Evolutionary conservation across 2,329 filamentous ascomycete species (phyloP), one percentile per base, ranked within the genome.

Genomic region (Trichoderma sp.): DNA sequence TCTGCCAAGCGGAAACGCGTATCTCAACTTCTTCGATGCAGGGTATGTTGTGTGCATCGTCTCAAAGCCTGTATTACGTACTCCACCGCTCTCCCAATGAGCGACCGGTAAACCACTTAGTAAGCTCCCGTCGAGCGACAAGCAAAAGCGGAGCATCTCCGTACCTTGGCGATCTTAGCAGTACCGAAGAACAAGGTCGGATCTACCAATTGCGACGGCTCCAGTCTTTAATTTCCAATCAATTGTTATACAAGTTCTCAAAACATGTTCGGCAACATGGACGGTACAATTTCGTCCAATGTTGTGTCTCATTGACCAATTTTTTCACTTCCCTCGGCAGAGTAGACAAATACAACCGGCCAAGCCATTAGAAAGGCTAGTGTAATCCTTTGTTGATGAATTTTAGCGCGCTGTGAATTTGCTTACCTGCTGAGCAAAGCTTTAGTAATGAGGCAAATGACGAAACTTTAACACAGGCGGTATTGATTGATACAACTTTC

Each of bases 381-480:
- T 24, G 65, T 69, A 61, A 69, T 69, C 24, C 4, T 51, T 60
- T 51, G 56, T 39, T 60, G 36, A 61, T 61, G 34, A 26, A n/a
- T 36, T 39, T 69, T 61, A 69, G 66, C 66, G 66, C 24, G 21
- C 26, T 34, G 5, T 12, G 65, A 53, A 53, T 21, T 47, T 61
- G 66, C 18, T 53, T 39, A 53, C 18, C 36, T 58, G 66, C 56
- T 61, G 56, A 69, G 66, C 66, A 61, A 69, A 69, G 21, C 56
- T 28, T 69, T 69, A 69, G 56, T 69, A 69, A 69, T 47, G 36
- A 26, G 30, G n/a, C 32, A 30, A 32, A 36, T 28, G 56, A 43
- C 56, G 30, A 51, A 61, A 61, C 3, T 15, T 61, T 53, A n/a
- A 47, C 32, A 26, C n/a, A 36, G 66, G 43, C 43, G 43, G 18